Evolutionary conservation across 805 yeast species (phyloP), one percentile per base, ranked within the genome.

Genomic region (Zygoascus tannicola): DNA sequence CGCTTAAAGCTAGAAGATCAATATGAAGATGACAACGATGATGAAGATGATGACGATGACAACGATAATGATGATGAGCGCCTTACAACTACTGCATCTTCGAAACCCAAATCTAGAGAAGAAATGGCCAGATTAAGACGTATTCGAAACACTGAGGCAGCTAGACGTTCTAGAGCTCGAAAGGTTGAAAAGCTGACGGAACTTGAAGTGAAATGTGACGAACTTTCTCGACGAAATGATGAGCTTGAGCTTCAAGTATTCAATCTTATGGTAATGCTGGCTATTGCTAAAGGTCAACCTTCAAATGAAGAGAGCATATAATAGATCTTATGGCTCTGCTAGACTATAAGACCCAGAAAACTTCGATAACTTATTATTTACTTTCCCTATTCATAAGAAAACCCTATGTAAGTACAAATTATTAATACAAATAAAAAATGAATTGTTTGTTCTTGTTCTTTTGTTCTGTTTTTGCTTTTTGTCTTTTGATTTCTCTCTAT

Each of bases 131-230:
- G 14, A 73, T 57, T 81, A 56, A 86, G 86, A 65, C 78, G 96
- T 60, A 95, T 95, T 4, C 78, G 86, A 64, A 87, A 87, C 71
- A 87, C 85, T 5, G 58, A 76, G 21, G 95, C 87, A 61, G 95
- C 96, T 51, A 76, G 96, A 65, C 76, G 95, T 62, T 85, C 95
- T 30, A 71, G 96, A 57, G 95, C 95, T 22, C 77, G 96, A 60
- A 90, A 90, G 67, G 76, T 85, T 78, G 88, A 88, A 64, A 77
- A 95, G 63, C 85, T 88, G 95, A 57, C 68, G 46, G 94, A 85
- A 61, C 70, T 88, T 59, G 97, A 90, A 65, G 77, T 67, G 20
- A 82, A 78, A 60, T 90, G 87, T 45, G 88, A 84, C 51, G 74
- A 63, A 32, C 70, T 88, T 47, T 52, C 78, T 40, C 56, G 62